Conservation (phyloP, 257 asterid species). For the Solanum chilense region DNA sequence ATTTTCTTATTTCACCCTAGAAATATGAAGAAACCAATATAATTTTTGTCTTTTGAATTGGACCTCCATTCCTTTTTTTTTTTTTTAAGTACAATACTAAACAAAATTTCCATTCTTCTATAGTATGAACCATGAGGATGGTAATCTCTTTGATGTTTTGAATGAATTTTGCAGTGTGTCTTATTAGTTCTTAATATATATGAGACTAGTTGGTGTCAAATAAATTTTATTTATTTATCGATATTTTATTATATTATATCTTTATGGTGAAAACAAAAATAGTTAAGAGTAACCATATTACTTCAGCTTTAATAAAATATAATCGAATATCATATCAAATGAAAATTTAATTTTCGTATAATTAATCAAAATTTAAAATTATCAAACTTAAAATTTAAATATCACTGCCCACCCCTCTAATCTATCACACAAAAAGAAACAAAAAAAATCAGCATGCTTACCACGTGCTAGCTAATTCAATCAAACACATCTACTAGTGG, state of each 20-base stretch:
- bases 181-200: accelerated
- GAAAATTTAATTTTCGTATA: accelerated
- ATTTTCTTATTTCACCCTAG: too few relatives aligned
- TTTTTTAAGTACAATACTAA: too few relatives aligned
- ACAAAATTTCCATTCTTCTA: too few relatives aligned
- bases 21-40: too few relatives aligned
- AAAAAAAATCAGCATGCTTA: not conserved
- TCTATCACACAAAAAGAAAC: not conserved
- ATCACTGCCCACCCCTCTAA: not conserved
- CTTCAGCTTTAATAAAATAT: not conserved
- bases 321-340: not conserved
- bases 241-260: too few relatives aligned
- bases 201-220: too few relatives aligned
- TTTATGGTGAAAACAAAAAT: not conserved
- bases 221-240: too few relatives aligned
- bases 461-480: not conserved
- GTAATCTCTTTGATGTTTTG: too few relatives aligned
- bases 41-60: too few relatives aligned
- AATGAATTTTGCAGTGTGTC: too few relatives aligned
- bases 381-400: not conserved
- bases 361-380: not conserved
- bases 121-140: too few relatives aligned
- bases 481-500: not conserved
- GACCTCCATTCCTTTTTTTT: too few relatives aligned
- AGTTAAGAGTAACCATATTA: not conserved